These are phyloP conservation scores for Corylus heterophylla DNA, from an alignment of 306 rosid species.

Conservation along the genomic window DNA sequence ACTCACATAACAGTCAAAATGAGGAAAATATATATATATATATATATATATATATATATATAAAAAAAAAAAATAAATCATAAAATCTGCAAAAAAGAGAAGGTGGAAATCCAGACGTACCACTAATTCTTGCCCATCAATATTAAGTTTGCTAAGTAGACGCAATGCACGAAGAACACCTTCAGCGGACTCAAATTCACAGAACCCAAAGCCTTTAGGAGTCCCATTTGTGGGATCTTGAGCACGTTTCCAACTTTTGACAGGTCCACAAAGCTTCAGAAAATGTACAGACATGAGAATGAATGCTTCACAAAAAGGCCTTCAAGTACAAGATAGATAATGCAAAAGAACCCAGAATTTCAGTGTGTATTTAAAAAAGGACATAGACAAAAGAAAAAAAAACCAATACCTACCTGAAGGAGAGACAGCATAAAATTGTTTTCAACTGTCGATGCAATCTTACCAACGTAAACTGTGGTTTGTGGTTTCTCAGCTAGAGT, in stretches of 20 bases:
- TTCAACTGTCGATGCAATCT: conserved; percentile 88
- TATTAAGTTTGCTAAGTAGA: conserved; percentile 72
- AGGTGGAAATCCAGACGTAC: conserved; percentile 46
- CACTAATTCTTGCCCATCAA: conserved; percentile 94
- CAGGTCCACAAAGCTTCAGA: conserved; percentile 81
- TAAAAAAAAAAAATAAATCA: too few species aligned
- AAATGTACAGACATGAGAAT: conserved; percentile 22
- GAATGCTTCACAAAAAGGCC: conserved; percentile 2
- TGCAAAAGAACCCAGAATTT: background rate
- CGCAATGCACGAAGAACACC: conserved; percentile 97
- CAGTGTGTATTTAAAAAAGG: background rate
- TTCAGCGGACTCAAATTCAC: conserved; percentile 95
- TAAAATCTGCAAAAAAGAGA: background rate
- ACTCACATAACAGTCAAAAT: conserved; percentile 1
- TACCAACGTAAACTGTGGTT: conserved; percentile 87
- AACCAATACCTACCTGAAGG: conserved; percentile 61
- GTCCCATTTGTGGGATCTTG: conserved; percentile 86
- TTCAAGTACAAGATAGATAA: background rate
- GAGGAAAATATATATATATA: background rate
- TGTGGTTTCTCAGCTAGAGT: conserved; percentile 83
- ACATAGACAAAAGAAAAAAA: conserved; percentile 4
- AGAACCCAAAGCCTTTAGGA: conserved; percentile 90
- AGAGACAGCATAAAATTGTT: conserved; percentile 82
- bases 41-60: too few species aligned
- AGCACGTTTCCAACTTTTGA: conserved; percentile 96